These are phyloP conservation scores for Cladosporium phlei DNA, from an alignment of 2,329 filamentous ascomycete species.

Conservation along the genomic window DNA sequence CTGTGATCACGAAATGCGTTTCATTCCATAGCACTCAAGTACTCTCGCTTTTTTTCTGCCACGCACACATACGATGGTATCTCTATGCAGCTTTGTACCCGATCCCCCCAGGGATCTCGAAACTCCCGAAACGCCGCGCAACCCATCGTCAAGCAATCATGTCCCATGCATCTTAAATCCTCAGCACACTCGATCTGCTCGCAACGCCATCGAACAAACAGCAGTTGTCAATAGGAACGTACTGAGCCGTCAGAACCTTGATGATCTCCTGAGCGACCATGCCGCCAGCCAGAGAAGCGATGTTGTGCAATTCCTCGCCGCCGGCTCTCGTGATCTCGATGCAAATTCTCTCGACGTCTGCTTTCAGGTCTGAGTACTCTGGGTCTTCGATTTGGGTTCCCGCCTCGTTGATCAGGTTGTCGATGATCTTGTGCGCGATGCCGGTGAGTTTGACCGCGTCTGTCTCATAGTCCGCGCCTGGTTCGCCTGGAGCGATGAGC, in stretches of 20 bases:
- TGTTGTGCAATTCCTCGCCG: conserved; percentile 87
- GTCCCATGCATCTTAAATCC: conserved; percentile 16
- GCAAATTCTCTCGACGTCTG: conserved; percentile 34
- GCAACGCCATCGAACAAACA: conserved; percentile 59
- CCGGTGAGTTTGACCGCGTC: conserved; percentile 38
- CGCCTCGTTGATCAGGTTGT: conserved; percentile 41
- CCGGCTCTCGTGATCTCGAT: conserved; percentile 61
- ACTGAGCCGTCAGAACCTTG: conserved; percentile 72
- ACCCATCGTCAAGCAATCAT: not conserved
- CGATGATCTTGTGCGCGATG: conserved; percentile 40
- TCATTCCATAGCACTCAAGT: too few species aligned
- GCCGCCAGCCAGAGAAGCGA: conserved; percentile 79
- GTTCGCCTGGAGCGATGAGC: conserved; percentile 35
- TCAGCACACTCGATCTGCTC: conserved; percentile 43
- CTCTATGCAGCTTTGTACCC: too few species aligned
- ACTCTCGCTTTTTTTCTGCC: too few species aligned
- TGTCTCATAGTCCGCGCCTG: conserved; percentile 31
- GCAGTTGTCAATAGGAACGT: conserved; percentile 60
- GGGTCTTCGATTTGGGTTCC: conserved; percentile 38
- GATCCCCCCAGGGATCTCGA: too few species aligned
- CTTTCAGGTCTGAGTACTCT: conserved; percentile 36
- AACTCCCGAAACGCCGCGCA: conserved; percentile 2
- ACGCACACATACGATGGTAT: too few species aligned
- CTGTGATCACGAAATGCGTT: too few species aligned
- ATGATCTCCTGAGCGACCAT: conserved; percentile 97